Evolutionary conservation across 768 basidiomycete genomes (phyloP), one percentile per base, ranked within the genome.

Genomic region (Auriculariales sp.): DNA sequence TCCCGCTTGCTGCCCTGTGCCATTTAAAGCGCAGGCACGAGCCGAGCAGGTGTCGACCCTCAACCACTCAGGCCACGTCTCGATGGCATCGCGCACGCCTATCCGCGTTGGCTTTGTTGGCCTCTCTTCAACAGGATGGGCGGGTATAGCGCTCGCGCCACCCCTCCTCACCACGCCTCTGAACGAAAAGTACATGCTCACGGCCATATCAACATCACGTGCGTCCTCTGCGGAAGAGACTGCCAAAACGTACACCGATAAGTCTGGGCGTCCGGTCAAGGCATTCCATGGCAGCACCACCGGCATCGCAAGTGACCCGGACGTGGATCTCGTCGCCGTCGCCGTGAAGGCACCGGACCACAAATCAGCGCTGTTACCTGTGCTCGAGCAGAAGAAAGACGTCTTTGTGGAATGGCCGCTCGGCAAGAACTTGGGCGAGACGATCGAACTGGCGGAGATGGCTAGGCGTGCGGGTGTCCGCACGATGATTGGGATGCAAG

Each of bases 371-470:
- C 55, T 62, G 3, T 15, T 61, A 29, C 63, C 66, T 11, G 63
- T 58, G 7, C 62, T 71, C 42, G 63, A 62, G 17, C 63, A 64
- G 24, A 65, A 64, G 25, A 71, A 70, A 53, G 52, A 64, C 28
- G 51, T 69, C 24, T 70, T 68, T 46, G 49, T 70, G 6, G 69
- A 71, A 52, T 71, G 68, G 67, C 68, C 70, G 2, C 64, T 57
- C 10, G 70, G 68, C 1, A 55, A 39, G 24, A 56, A 47, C 5
- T 33, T 64, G 14, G 45, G 56, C 19, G 66, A 71, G 53, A 64
- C 66, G 22, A 22, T 36, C 7, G 64, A 65, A 50, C 56, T 71
- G 2, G 67, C 66, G 2, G 57, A 63, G 27, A 57, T 58, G 2
- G 69, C 64, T 0, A 58, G 53, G 30, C 47, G 32, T 32, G 60